Conservation (phyloP, 1,284 basidiomycete genomes). For the Takashimella tepidaria region DNA sequence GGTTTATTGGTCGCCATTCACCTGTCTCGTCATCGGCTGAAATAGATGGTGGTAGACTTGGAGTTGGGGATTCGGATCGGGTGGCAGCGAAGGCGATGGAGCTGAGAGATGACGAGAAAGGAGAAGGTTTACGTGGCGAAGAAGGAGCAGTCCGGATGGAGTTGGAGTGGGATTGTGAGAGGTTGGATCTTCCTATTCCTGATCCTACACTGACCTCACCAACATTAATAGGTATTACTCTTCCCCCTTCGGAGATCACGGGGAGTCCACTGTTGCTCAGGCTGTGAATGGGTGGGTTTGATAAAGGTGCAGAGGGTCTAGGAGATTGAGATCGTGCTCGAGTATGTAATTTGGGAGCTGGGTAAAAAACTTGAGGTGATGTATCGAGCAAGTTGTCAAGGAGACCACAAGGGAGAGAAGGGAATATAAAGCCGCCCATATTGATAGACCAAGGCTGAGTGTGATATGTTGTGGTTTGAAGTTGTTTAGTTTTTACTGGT, state of each 20-base stretch:
- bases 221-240: too few species aligned
- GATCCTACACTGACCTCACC: too few species aligned
- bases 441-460: too few species aligned
- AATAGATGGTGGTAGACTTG: background rate
- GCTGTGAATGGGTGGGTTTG: background rate
- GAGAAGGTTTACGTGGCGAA: background rate
- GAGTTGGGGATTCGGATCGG: background rate
- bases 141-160: slow-evolving; percentile 3
- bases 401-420: slow-evolving; percentile 14
- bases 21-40: background rate
- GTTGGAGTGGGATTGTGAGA: background rate
- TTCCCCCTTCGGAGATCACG: too few species aligned
- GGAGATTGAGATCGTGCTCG: slow-evolving; percentile 6
- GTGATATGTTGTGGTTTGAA: too few species aligned
- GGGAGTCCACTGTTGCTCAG: too few species aligned
- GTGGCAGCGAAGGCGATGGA: background rate
- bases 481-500: too few species aligned
- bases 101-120: background rate
- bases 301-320: background rate
- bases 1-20: background rate
- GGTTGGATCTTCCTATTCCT: too few species aligned
- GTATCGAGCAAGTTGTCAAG: slow-evolving; percentile 15
- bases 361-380: slow-evolving; percentile 22
- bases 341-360: slow-evolving; percentile 7
- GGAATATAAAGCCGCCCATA: slow-evolving; percentile 11